phyloP scores from a whole-genome alignment of 768 basidiomycete species.

The Termitomyces sp. region DNA sequence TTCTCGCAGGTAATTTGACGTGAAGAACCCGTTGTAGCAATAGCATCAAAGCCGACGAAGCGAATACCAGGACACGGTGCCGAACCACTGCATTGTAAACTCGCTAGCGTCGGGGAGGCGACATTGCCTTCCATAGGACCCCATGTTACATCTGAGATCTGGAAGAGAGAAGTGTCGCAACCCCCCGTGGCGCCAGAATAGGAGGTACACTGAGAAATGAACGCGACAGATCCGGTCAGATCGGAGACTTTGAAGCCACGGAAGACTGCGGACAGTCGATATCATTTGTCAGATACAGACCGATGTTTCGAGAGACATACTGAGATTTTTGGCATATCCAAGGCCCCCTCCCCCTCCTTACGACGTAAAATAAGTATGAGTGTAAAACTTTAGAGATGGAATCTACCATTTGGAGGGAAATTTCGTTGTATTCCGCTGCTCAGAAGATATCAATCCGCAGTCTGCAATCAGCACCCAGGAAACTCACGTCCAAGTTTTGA shows the following conservation, averaged over 20 bases:
- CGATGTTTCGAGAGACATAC: slow-evolving; percentile 3
- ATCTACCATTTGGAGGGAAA: slow-evolving; percentile 26
- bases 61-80: slow-evolving; percentile 22
- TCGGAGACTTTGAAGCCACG: slow-evolving; percentile 18
- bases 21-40: slow-evolving; percentile 10
- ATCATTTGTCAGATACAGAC: not conserved
- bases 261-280: slow-evolving; percentile 14
- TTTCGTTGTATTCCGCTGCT: slow-evolving; percentile 20
- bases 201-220: slow-evolving; percentile 24
- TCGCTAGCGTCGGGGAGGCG: slow-evolving; percentile 16
- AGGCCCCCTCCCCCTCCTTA: slow-evolving; percentile 25
- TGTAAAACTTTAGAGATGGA: not conserved
- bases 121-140: slow-evolving; percentile 20
- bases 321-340: slow-evolving; percentile 24
- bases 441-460: not conserved
- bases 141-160: slow-evolving; percentile 27
- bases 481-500: slow-evolving; percentile 30
- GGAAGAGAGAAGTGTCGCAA: slow-evolving; percentile 22
- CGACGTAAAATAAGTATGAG: slow-evolving; percentile 12
- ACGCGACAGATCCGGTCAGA: slow-evolving; percentile 14
- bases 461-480: not conserved
- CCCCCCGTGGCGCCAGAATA: slow-evolving; percentile 25
- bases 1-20: slow-evolving; percentile 16
- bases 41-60: slow-evolving; percentile 17
- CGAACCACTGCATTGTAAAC: slow-evolving; percentile 25